phyloP scores from a whole-genome alignment of 169 alveolate species.

The Babesia caballi region DNA sequence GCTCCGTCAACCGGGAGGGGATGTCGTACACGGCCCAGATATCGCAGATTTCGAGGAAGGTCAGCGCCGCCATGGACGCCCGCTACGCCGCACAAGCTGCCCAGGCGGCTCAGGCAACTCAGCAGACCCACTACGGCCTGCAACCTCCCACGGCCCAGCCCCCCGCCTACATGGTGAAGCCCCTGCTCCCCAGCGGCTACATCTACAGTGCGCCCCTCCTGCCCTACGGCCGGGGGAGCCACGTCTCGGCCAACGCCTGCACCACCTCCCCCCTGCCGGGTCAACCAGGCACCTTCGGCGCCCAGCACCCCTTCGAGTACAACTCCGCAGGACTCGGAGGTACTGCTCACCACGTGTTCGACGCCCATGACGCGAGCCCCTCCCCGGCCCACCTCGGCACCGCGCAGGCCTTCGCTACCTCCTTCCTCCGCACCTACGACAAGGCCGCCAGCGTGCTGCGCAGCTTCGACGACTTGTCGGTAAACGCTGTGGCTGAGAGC shows the following conservation, averaged over 20 bases:
- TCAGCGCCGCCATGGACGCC: neutral
- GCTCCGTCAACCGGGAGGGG: neutral
- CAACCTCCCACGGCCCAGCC: no score
- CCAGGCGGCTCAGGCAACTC: no score
- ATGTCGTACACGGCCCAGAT: neutral
- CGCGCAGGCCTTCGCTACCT: slow-evolving; percentile 8
- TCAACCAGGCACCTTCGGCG: neutral
- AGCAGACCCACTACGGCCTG: no score
- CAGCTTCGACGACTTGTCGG: slow-evolving; percentile 26
- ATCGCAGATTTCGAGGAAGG: slow-evolving; percentile 32
- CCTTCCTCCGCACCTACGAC: slow-evolving; percentile 1
- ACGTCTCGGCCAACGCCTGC: no score
- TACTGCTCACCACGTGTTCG: neutral
- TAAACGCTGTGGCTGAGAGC: neutral
- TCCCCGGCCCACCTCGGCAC: neutral
- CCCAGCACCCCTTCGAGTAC: neutral
- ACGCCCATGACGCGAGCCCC: neutral
- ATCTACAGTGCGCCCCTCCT: neutral
- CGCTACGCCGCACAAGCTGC: neutral
- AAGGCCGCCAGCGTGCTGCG: slow-evolving; percentile 20
- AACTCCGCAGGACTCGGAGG: neutral
- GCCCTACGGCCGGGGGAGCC: neutral
- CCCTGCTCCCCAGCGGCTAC: neutral
- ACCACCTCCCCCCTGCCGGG: neutral
- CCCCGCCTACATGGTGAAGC: neutral